Base-by-base conservation (phyloP, 176 grass and related monocot species). In the Phyllostachys edulis region DNA sequence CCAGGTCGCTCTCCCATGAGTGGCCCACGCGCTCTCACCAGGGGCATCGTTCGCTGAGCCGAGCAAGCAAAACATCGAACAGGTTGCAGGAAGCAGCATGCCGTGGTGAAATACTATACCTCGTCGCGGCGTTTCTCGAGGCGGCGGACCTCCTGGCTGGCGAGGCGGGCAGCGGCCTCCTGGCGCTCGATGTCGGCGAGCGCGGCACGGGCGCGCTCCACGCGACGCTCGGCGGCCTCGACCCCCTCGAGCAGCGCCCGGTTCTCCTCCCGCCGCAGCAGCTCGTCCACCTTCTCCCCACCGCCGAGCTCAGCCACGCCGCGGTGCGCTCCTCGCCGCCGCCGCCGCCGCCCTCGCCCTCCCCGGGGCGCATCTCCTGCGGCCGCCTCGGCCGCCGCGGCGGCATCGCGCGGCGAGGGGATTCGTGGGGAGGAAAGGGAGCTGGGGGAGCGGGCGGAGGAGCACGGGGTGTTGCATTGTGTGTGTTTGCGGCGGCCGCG, bases 231-330 rank as follows among this genome's bases (percentile, higher is more conserved):
- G 80, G 91, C 91, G 27, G 83, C 91, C 76, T 94, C 91, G 79
- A 99, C 72, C 9, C 91, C 91, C 39, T 92, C 83, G 12, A 98
- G 59, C 15, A 98, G 75, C 11, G 41, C 76, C 27, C 89, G 87
- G 79, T 93, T 98, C 89, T 95, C 95, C 71, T 98, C 91, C 34
- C 85, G 81, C 85, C 0, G 78, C 47, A 98, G 90, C 20, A 94
- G 85, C 87, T 93, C 86, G 40, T 98, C 91, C 61, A 98, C 92
- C 86, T 87, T 90, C 52, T 92, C 85, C 47, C 86, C 44, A 95
- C 60, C 21, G 87, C 76, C 63, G 82, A 88, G 60, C 86, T 75
- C 75, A 98, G 68, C 85, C 86, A 85, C 15, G 79, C 74, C 54
- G 74, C 57, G 5, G 24, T 60, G 59, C 36, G 59, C 37, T 82